Conservation (phyloP, 352 stramenopile genomes). For the Plasmopara muralis region DNA sequence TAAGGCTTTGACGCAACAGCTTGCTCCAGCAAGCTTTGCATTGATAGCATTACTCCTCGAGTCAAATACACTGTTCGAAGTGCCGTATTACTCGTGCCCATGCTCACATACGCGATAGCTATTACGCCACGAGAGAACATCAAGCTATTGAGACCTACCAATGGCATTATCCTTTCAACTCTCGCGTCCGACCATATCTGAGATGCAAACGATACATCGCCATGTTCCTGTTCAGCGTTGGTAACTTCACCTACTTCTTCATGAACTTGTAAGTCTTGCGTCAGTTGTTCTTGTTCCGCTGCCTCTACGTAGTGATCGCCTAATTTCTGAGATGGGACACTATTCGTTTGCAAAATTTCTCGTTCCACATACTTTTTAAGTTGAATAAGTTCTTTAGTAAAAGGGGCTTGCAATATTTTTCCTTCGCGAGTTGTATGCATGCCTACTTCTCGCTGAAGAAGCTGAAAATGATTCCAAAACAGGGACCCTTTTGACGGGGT, state of each 20-base stretch:
- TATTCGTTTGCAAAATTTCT: conserved; percentile 35
- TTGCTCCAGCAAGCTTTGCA: conserved; percentile 21
- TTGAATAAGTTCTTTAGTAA: conserved; percentile 16
- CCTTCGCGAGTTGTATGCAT: conserved; percentile 1
- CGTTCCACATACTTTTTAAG: conserved; percentile 49
- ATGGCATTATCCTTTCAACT: conserved; percentile 30
- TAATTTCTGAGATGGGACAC: conserved; percentile 32
- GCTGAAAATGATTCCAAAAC: conserved; percentile 30
- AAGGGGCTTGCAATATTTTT: conserved; percentile 1
- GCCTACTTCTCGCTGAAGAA: conserved; percentile 12
- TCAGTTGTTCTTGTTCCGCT: conserved; percentile 36
- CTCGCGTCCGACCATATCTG: conserved; percentile 24
- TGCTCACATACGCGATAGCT: conserved; percentile 31
- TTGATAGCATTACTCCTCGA: conserved; percentile 14
- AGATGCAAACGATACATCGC: background rate
- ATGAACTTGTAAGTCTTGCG: conserved; percentile 40
- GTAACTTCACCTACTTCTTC: conserved; percentile 12
- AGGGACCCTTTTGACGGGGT: conserved; percentile 54
- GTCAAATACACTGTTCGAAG: conserved; percentile 41
- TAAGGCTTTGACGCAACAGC: background rate
- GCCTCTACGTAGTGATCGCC: conserved; percentile 14
- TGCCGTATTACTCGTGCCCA: conserved; percentile 10
- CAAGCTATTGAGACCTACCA: conserved; percentile 14
- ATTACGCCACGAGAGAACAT: conserved; percentile 24
- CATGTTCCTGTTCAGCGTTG: conserved; percentile 1